phyloP scores from a whole-genome alignment of 1,284 basidiomycete genomes.

The Trametes pubescens region DNA sequence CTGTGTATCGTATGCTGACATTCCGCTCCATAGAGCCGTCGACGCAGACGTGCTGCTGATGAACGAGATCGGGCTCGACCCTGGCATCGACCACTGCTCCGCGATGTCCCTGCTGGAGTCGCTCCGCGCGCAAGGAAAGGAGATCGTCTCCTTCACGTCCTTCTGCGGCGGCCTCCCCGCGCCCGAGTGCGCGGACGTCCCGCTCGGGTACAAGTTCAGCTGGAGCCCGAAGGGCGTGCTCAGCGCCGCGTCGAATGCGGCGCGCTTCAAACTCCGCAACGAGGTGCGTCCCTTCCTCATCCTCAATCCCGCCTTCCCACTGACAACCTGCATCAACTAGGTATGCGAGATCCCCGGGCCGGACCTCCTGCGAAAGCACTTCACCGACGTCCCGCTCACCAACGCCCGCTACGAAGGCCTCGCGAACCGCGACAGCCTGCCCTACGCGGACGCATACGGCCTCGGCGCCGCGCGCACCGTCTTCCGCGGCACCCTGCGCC shows the following conservation, averaged over 20 bases:
- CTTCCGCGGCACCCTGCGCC: constrained; percentile 90
- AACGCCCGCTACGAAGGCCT: constrained; percentile 83
- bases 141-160: constrained; percentile 83
- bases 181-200: constrained; percentile 70
- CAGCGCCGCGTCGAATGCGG: constrained; percentile 82
- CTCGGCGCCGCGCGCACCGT: constrained; percentile 72
- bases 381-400: constrained; percentile 73
- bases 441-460: constrained; percentile 80
- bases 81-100: constrained; percentile 95
- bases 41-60: constrained; percentile 78
- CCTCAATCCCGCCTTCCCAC: constrained; percentile 1
- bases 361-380: constrained; percentile 64
- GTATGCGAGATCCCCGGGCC: constrained; percentile 59
- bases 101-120: constrained; percentile 80
- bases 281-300: constrained; percentile 50
- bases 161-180: constrained; percentile 96
- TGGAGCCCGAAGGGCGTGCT: constrained; percentile 94
- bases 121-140: constrained; percentile 65
- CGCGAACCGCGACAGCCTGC: constrained; percentile 88
- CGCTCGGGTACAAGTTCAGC: constrained; percentile 93
- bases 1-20: not conserved
- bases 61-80: constrained; percentile 95
- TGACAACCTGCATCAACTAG: constrained; percentile 43
- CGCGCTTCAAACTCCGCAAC: constrained; percentile 71
- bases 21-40: constrained; percentile 61